Percentiles rank a stretch among this genome's conserved stretches.
Conservation (phyloP, 2,329 filamentous ascomycete species). For the Pseudogymnoascus sp. region DNA sequence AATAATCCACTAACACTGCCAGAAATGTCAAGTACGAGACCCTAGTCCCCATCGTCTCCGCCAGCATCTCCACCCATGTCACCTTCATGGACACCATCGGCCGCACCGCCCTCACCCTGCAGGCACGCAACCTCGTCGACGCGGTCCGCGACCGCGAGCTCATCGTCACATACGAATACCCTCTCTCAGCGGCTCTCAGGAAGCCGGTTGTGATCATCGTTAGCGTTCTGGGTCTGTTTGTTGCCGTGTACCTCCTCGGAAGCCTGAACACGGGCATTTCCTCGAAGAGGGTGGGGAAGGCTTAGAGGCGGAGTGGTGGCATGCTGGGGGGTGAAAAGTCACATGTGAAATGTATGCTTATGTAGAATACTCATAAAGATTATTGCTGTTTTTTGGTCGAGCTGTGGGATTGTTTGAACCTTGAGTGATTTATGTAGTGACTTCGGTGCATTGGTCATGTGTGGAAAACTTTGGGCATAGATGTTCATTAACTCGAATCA, state of each 20-base stretch:
- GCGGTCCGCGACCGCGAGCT: conserved; percentile 79
- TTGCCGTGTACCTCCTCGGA: conserved; percentile 65
- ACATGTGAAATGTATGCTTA: conserved; percentile 5
- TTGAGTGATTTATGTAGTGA: not conserved
- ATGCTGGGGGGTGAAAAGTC: not conserved
- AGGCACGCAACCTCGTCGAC: conserved; percentile 80
- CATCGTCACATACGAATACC: conserved; percentile 81
- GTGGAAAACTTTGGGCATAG: not conserved
- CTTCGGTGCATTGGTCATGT: not conserved
- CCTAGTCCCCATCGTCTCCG: conserved; percentile 59
- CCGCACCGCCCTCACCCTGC: conserved; percentile 72
- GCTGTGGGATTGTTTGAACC: not conserved
- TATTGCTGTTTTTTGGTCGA: not conserved
- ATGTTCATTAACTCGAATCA: not conserved
- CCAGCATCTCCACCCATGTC: conserved; percentile 57
- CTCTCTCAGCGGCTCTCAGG: conserved; percentile 63
- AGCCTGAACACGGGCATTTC: conserved; percentile 26
- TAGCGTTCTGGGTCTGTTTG: conserved; percentile 66
- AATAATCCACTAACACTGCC: conserved; percentile 27
- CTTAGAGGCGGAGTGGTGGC: not conserved
- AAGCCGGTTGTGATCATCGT: conserved; percentile 80
- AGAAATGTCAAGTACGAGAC: conserved; percentile 76
- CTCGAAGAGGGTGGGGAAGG: not conserved
- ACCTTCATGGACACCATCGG: conserved; percentile 93
- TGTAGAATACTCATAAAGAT: conserved; percentile 8